These are phyloP conservation scores for Debaryomyces sp. DNA, from an alignment of 1,139 yeast species.

Conservation along the genomic window DNA sequence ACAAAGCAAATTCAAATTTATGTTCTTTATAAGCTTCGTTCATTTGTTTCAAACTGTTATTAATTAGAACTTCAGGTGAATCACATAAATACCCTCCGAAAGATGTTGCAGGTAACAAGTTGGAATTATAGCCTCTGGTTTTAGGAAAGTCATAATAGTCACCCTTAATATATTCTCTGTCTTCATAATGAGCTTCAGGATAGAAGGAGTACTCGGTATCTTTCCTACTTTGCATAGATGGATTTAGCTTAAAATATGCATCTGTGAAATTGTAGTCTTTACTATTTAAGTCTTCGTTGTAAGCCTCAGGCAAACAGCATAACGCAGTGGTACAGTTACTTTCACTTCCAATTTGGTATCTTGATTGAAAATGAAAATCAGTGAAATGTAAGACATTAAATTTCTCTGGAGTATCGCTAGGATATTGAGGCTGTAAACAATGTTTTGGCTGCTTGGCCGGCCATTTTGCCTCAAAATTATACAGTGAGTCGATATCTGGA, in stretches of 20 bases:
- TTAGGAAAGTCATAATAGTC: constrained; percentile 40
- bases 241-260: constrained; percentile 22
- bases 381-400: constrained; percentile 69
- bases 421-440: constrained; percentile 27
- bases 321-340: constrained; percentile 56
- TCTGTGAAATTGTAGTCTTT: constrained; percentile 36
- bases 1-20: constrained; percentile 59
- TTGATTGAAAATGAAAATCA: constrained; percentile 64
- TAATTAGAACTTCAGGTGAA: constrained; percentile 61
- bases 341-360: constrained; percentile 61
- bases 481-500: constrained; percentile 29
- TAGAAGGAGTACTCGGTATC: constrained; percentile 26
- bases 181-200: constrained; percentile 40
- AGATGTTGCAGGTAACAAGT: constrained; percentile 55
- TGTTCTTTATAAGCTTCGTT: constrained; percentile 33
- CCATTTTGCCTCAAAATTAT: constrained; percentile 32
- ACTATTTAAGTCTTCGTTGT: constrained; percentile 32
- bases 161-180: constrained; percentile 38
- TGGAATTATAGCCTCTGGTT: constrained; percentile 41
- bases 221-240: constrained; percentile 15
- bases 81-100: constrained; percentile 68
- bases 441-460: constrained; percentile 32
- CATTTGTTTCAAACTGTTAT: constrained; percentile 54
- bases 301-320: constrained; percentile 51
- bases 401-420: constrained; percentile 19